These are phyloP conservation scores for Teratosphaeria nubilosa DNA, from an alignment of 2,329 filamentous ascomycete species.

Conservation along the genomic window DNA sequence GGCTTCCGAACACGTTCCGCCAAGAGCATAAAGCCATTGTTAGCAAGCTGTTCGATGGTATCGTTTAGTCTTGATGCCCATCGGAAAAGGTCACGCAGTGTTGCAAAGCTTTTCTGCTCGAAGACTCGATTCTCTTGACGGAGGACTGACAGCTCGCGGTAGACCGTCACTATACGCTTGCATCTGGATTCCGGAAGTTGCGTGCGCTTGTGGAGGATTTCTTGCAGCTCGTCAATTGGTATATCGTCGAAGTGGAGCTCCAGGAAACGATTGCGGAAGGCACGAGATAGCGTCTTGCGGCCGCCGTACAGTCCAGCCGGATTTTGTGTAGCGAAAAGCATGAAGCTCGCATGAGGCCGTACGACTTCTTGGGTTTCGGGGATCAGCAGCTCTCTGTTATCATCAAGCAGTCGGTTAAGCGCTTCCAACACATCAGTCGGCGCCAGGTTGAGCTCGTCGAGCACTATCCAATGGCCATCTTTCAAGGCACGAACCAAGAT, in stretches of 20 bases:
- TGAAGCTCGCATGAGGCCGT: slow-evolving; percentile 85
- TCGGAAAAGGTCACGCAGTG: slow-evolving; percentile 85
- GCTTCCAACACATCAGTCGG: slow-evolving; percentile 96
- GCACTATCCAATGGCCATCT: slow-evolving; percentile 92
- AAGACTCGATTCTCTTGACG: slow-evolving; percentile 87
- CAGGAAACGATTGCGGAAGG: slow-evolving; percentile 92
- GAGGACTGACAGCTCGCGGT: slow-evolving; percentile 80
- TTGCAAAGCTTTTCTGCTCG: slow-evolving; percentile 96
- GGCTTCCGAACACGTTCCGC: slow-evolving; percentile 88
- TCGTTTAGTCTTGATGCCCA: slow-evolving; percentile 85
- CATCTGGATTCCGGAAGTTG: slow-evolving; percentile 88
- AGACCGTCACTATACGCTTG: slow-evolving; percentile 80
- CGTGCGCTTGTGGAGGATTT: slow-evolving; percentile 79
- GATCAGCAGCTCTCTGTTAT: slow-evolving; percentile 90
- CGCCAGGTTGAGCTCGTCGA: slow-evolving; percentile 93
- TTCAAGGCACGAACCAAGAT: slow-evolving; percentile 85
- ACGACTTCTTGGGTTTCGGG: slow-evolving; percentile 94
- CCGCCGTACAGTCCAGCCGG: slow-evolving; percentile 92
- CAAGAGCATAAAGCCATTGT: slow-evolving; percentile 92
- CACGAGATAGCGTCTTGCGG: slow-evolving; percentile 81
- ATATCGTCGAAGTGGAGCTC: slow-evolving; percentile 98
- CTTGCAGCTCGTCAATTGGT: slow-evolving; percentile 84
- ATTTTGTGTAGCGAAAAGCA: slow-evolving; percentile 97
- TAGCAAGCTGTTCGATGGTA: slow-evolving; percentile 75
- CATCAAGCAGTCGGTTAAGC: slow-evolving; percentile 86